Conservation (phyloP, 108 stramenopile genomes). For the Parmales sp. region DNA sequence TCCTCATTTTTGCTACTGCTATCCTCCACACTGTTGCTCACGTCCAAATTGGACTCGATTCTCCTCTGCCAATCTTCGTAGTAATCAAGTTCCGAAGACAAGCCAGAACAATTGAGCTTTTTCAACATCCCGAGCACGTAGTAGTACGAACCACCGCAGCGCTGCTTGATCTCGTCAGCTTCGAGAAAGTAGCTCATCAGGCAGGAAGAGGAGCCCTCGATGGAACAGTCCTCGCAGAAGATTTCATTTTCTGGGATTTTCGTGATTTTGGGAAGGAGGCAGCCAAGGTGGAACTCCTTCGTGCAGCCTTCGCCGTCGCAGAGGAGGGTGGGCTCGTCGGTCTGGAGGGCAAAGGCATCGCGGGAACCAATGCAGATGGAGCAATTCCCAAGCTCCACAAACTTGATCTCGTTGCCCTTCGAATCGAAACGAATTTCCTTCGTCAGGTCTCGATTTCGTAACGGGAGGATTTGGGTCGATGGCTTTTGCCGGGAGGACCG, state of each 20-base stretch:
- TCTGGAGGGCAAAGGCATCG: neutral
- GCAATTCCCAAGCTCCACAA: neutral
- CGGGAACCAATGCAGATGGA: neutral
- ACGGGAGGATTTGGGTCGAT: neutral
- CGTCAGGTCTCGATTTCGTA: neutral
- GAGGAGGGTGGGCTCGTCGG: neutral
- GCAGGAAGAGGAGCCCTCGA: neutral
- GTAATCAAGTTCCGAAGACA: too few species aligned
- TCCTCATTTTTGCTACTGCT: neutral
- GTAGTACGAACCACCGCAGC: too few species aligned
- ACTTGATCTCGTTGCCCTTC: neutral
- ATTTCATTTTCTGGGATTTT: neutral
- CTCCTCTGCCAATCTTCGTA: too few species aligned
- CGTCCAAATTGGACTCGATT: neutral
- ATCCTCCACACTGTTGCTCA: neutral
- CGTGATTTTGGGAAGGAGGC: neutral
- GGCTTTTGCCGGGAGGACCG: neutral
- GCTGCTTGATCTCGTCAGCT: too few species aligned
- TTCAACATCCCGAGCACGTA: too few species aligned
- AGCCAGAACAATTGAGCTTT: too few species aligned
- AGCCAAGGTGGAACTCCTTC: conserved; percentile 1
- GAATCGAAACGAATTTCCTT: neutral
- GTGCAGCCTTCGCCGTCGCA: conserved; percentile 4
- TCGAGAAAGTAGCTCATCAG: neutral
- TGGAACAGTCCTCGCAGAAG: conserved; percentile 2